Percentiles rank a stretch among this genome's conserved stretches.
Conservation (phyloP, 2,329 filamentous ascomycete species). For the Emergomyces africanus region DNA sequence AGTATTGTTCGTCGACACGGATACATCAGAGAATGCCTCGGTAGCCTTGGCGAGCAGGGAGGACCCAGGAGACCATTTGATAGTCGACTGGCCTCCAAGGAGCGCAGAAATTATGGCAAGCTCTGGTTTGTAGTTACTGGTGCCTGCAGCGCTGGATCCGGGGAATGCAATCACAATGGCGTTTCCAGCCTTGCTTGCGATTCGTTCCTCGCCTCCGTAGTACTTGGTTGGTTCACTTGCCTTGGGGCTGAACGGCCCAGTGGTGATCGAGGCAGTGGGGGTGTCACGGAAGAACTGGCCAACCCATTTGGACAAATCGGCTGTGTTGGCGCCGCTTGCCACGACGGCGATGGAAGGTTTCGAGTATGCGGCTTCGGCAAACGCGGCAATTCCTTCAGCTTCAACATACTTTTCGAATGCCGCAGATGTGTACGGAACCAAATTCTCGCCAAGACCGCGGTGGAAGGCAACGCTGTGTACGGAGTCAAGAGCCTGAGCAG, state of each 20-base stretch:
- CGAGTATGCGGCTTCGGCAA: slow-evolving; percentile 65
- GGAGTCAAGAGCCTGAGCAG: slow-evolving; percentile 67
- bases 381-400: slow-evolving; percentile 60
- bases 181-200: slow-evolving; percentile 63
- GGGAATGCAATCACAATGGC: slow-evolving; percentile 85
- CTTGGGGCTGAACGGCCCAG: slow-evolving; percentile 41
- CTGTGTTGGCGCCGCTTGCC: slow-evolving; percentile 70
- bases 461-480: slow-evolving; percentile 86
- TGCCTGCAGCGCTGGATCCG: slow-evolving; percentile 62
- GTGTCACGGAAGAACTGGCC: slow-evolving; percentile 77
- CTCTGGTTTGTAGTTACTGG: slow-evolving; percentile 72
- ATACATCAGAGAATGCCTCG: slow-evolving; percentile 51
- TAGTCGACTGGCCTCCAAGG: slow-evolving; percentile 75
- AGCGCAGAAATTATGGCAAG: slow-evolving; percentile 75
- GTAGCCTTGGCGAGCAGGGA: slow-evolving; percentile 74
- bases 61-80: slow-evolving; percentile 96
- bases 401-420: slow-evolving; percentile 70
- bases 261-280: slow-evolving; percentile 38
- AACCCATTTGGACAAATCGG: slow-evolving; percentile 76
- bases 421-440: slow-evolving; percentile 58
- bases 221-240: slow-evolving; percentile 63
- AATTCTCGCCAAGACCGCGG: slow-evolving; percentile 69
- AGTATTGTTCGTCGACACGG: slow-evolving; percentile 61
- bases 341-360: slow-evolving; percentile 88
- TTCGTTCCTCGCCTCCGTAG: slow-evolving; percentile 89